Conservation (phyloP, 495 filamentous ascomycete genomes). For the Venustampulla echinocandica region DNA sequence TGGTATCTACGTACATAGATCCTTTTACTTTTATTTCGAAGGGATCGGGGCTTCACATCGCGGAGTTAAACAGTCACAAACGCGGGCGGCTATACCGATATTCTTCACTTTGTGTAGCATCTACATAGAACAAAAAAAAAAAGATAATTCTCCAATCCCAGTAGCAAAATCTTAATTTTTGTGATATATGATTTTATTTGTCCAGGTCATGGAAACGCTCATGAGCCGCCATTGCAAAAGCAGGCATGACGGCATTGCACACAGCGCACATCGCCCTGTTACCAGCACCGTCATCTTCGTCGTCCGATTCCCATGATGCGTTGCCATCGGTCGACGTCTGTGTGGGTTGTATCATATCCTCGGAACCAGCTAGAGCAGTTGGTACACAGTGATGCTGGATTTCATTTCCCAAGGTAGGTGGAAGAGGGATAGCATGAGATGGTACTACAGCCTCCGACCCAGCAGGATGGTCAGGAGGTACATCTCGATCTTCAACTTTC, state of each 20-base stretch:
- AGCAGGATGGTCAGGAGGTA: conserved; percentile 19
- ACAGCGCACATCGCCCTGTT: conserved; percentile 36
- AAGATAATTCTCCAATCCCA: too few species aligned
- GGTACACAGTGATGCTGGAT: not conserved
- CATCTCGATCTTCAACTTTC: conserved; percentile 42
- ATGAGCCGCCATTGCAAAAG: conserved; percentile 68
- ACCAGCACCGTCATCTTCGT: conserved; percentile 22
- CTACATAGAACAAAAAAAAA: too few species aligned
- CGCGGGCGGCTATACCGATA: too few species aligned
- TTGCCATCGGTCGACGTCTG: conserved; percentile 19
- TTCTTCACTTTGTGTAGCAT: too few species aligned
- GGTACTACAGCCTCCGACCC: not conserved
- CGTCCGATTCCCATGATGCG: conserved; percentile 21
- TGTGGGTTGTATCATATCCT: conserved; percentile 20
- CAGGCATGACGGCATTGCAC: conserved; percentile 59
- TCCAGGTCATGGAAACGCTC: conserved; percentile 51
- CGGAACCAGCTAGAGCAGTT: conserved; percentile 18
- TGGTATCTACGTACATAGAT: too few species aligned
- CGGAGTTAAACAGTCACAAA: too few species aligned
- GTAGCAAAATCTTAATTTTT: too few species aligned
- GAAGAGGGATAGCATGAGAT: not conserved
- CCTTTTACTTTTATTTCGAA: too few species aligned
- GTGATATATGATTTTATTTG: conserved; percentile 4
- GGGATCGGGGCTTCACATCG: too few species aligned
- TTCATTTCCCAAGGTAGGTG: not conserved